Percentiles rank a stretch among this genome's conserved stretches.
Conservation (phyloP, 768 basidiomycete species). For the Boletus eberwhitei region DNA sequence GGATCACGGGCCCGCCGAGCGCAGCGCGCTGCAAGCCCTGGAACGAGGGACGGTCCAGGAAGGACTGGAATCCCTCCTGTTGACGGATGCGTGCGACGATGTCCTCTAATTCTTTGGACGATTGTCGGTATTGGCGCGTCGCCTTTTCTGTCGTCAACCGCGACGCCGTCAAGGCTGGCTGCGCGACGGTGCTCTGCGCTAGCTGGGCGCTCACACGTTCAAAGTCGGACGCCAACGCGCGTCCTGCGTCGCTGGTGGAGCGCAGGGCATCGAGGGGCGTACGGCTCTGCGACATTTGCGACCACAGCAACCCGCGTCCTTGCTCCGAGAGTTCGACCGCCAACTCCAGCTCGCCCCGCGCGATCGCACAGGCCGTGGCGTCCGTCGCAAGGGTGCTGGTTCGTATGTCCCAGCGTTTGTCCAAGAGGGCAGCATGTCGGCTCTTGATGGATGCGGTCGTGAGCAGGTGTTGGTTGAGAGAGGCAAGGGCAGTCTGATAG, state of each 20-base stretch:
- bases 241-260: slow-evolving; percentile 10
- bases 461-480: slow-evolving; percentile 20
- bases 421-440: slow-evolving; percentile 12
- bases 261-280: slow-evolving; percentile 27
- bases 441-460: slow-evolving; percentile 15
- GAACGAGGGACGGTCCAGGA: slow-evolving; percentile 26
- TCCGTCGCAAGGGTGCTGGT: slow-evolving; percentile 18
- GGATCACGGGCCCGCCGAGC: slow-evolving; percentile 32
- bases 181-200: not conserved
- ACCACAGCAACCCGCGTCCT: slow-evolving; percentile 31
- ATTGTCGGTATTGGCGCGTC: slow-evolving; percentile 13
- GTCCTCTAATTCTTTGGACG: slow-evolving; percentile 18
- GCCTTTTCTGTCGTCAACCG: slow-evolving; percentile 12
- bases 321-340: slow-evolving; percentile 37
- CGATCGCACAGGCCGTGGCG: slow-evolving; percentile 28
- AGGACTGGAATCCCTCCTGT: slow-evolving; percentile 29
- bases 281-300: slow-evolving; percentile 26
- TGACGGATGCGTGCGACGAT: slow-evolving; percentile 21
- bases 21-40: slow-evolving; percentile 19
- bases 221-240: slow-evolving; percentile 24
- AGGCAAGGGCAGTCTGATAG: slow-evolving; percentile 17
- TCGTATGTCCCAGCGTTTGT: not conserved
- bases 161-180: not conserved
- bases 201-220: slow-evolving; percentile 19
- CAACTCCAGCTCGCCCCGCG: slow-evolving; percentile 11